Evolutionary conservation across 73 alveolate species (phyloP).

Genomic region (Paramecium tetraurelia): DNA sequence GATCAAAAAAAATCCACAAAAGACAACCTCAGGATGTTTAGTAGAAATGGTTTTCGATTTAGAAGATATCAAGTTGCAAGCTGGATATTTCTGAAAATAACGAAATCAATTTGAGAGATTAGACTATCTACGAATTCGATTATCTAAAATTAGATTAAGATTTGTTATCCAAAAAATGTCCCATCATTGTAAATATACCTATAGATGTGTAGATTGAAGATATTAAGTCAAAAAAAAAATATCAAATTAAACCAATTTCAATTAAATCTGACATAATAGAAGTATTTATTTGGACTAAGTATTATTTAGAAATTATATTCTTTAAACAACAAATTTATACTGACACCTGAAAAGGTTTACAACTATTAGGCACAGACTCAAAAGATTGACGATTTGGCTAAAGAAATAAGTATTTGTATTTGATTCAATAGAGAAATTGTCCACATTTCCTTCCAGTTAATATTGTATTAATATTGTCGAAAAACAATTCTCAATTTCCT

Average conservation of each 20-base stretch:
- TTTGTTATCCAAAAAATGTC: not conserved
- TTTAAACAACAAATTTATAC: not conserved
- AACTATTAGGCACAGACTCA: not conserved
- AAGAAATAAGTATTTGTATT: not conserved
- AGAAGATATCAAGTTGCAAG: not conserved
- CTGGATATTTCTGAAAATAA: not conserved
- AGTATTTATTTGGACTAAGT: not conserved
- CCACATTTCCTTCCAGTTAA: not conserved
- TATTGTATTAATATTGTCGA: not conserved
- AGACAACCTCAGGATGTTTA: not conserved
- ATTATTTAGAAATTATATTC: not conserved
- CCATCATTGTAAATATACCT: not conserved
- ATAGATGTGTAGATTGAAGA: not conserved
- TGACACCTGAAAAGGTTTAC: not conserved
- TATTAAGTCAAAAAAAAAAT: not conserved
- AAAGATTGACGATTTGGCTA: not conserved
- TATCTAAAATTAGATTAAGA: slow-evolving; percentile 4
- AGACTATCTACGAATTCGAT: not conserved
- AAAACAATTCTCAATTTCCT: not conserved
- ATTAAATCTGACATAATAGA: not conserved
- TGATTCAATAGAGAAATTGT: not conserved
- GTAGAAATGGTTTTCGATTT: not conserved
- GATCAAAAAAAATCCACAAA: not conserved
- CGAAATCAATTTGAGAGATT: not conserved
- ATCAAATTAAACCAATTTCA: not conserved